Evolutionary conservation across 2,329 filamentous ascomycete species (phyloP).

Genomic region (Podosphaera leucotricha): DNA sequence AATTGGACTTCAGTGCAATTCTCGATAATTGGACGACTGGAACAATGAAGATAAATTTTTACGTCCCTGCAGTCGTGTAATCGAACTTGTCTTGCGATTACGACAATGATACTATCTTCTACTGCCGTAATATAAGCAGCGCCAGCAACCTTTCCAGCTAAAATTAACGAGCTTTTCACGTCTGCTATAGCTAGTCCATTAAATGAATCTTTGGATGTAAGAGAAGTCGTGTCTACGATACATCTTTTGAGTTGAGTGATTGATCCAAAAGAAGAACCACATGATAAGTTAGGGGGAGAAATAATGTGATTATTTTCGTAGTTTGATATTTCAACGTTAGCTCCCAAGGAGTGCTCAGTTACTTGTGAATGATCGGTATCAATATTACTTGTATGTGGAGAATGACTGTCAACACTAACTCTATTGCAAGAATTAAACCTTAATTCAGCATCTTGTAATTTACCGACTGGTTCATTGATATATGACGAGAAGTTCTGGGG

Average conservation of each 20-base stretch:
- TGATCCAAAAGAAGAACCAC: constrained; percentile 49
- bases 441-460: constrained; percentile 19
- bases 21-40: constrained; percentile 80
- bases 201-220: constrained; percentile 37
- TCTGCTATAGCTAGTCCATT: constrained; percentile 46
- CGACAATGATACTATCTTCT: constrained; percentile 48
- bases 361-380: not conserved
- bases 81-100: constrained; percentile 66
- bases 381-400: not conserved
- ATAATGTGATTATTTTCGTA: constrained; percentile 52
- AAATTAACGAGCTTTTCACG: constrained; percentile 44
- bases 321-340: constrained; percentile 39
- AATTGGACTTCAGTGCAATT: constrained; percentile 62
- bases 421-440: constrained; percentile 11
- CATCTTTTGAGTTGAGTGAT: constrained; percentile 46
- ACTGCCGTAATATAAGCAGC: constrained; percentile 65
- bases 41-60: constrained; percentile 61
- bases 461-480: constrained; percentile 29
- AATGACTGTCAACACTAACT: not conserved
- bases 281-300: constrained; percentile 44
- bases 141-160: constrained; percentile 58
- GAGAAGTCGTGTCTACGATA: constrained; percentile 61
- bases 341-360: constrained; percentile 17
- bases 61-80: constrained; percentile 74
- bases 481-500: constrained; percentile 31